These are phyloP conservation scores for Diospyros lotus DNA, from an alignment of 148 eudicot genomes.

Conservation along the genomic window DNA sequence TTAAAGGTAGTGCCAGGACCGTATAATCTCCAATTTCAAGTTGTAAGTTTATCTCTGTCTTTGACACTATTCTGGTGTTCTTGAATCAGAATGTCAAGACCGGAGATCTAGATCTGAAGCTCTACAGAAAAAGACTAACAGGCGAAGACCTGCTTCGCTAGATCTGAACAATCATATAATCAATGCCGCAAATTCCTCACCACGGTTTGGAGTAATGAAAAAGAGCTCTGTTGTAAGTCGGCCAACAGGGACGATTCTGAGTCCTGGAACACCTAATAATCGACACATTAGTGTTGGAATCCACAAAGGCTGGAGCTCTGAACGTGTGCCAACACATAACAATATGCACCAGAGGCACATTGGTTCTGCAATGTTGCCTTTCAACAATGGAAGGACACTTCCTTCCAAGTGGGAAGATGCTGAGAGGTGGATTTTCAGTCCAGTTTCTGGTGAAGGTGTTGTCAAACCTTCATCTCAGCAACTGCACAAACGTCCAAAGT, in stretches of 20 bases:
- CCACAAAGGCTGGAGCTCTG: slow-evolving; percentile 95
- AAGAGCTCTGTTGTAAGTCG: slow-evolving; percentile 31
- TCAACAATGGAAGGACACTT: slow-evolving; percentile 58
- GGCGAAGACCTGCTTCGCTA: slow-evolving; percentile 66
- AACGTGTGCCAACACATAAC: slow-evolving; percentile 58
- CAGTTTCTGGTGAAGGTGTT: slow-evolving; percentile 54
- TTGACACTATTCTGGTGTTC: slow-evolving; percentile 3
- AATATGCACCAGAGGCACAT: slow-evolving; percentile 52
- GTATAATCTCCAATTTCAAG: background rate
- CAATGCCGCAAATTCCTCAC: slow-evolving; percentile 50
- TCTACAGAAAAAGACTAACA: slow-evolving; percentile 41
- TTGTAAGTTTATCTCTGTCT: too few species aligned
- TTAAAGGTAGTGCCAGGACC: slow-evolving; percentile 46
- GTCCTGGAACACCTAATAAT: slow-evolving; percentile 82
- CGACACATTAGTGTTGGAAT: slow-evolving; percentile 38
- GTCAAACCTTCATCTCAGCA: slow-evolving; percentile 51
- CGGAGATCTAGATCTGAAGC: slow-evolving; percentile 64
- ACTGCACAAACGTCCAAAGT: slow-evolving; percentile 56
- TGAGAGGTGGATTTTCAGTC: slow-evolving; percentile 96
- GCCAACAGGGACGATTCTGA: slow-evolving; percentile 54
- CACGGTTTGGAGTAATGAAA: slow-evolving; percentile 58
- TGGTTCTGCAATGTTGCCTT: slow-evolving; percentile 50
- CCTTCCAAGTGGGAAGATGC: slow-evolving; percentile 99
- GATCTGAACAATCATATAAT: slow-evolving; percentile 55
- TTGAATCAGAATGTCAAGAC: slow-evolving; percentile 65